Conservation (phyloP, 1,284 basidiomycete species). For the Moesziomyces sp. region DNA sequence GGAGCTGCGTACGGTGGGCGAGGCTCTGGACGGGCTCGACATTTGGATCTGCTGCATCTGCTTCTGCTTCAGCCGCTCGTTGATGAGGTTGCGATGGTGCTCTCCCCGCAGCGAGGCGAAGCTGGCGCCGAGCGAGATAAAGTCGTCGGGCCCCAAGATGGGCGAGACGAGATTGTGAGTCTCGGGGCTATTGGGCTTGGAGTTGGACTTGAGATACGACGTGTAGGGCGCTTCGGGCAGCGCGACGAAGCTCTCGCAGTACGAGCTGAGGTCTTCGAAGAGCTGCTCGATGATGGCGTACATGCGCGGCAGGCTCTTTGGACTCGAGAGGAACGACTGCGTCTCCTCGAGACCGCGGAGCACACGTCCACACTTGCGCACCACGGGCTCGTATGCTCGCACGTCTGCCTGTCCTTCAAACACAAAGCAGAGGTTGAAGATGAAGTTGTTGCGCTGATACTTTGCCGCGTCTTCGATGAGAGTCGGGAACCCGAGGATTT, state of each 20-base stretch:
- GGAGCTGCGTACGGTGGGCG: not conserved
- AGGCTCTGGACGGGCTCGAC: slow-evolving; percentile 3
- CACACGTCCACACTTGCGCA: slow-evolving; percentile 91
- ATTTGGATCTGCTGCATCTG: slow-evolving; percentile 24
- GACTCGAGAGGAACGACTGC: slow-evolving; percentile 83
- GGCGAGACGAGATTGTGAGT: slow-evolving; percentile 15
- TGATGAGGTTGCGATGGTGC: slow-evolving; percentile 37
- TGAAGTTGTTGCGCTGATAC: slow-evolving; percentile 74
- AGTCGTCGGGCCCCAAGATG: slow-evolving; percentile 32
- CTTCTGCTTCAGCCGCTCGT: slow-evolving; percentile 36
- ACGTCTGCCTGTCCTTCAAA: slow-evolving; percentile 88
- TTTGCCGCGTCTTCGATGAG: slow-evolving; percentile 55
- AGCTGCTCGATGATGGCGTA: slow-evolving; percentile 92
- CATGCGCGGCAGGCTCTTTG: slow-evolving; percentile 78
- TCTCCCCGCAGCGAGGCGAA: slow-evolving; percentile 35
- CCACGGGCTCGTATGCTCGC: slow-evolving; percentile 93
- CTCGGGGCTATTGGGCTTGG: slow-evolving; percentile 36
- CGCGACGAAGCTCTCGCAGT: slow-evolving; percentile 70
- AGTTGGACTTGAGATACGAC: slow-evolving; percentile 34
- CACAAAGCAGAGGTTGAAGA: slow-evolving; percentile 91
- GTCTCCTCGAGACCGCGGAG: slow-evolving; percentile 90
- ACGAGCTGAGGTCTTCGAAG: slow-evolving; percentile 96
- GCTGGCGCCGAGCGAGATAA: slow-evolving; percentile 33
- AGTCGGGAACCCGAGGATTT: slow-evolving; percentile 61
- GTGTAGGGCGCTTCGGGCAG: slow-evolving; percentile 61